A percentile compares a stretch with the other conserved stretches of the same genome.
Conservation (phyloP, 83 land plant species). For the Picea engelmannii region DNA sequence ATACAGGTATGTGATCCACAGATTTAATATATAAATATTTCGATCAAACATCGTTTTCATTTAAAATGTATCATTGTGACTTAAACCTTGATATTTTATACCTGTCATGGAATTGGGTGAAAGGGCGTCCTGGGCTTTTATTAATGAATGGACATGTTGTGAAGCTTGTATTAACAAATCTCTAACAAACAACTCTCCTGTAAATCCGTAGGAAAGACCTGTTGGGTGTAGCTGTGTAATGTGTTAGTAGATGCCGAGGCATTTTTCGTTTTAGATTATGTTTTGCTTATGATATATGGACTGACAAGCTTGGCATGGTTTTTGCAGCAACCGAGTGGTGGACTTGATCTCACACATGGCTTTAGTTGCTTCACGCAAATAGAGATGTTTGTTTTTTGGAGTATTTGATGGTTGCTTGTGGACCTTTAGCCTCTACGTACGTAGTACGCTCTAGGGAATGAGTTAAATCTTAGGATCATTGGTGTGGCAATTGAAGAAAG, state of each 20-base stretch:
- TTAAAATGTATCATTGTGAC: no score
- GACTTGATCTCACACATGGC: conserved; percentile 71
- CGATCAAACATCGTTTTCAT: background rate
- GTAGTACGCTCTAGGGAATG: no score
- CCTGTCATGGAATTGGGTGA: background rate
- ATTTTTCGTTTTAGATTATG: no score
- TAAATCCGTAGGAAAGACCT: no score
- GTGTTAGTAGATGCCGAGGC: background rate
- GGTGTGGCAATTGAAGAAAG: no score
- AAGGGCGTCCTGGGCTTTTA: background rate
- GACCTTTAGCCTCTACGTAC: no score
- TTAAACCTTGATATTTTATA: background rate
- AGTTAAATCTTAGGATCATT: no score
- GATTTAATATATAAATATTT: background rate
- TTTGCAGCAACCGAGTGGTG: conserved; percentile 62
- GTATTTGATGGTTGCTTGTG: no score
- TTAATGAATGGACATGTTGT: no score
- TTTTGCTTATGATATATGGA: background rate
- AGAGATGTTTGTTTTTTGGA: background rate
- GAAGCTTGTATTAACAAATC: no score
- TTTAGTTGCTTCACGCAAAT: conserved; percentile 28
- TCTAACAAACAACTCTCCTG: no score
- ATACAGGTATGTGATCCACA: conserved; percentile 49
- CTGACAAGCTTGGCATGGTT: background rate
- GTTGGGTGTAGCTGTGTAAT: background rate